Percentiles rank a stretch among this genome's conserved stretches.
Conservation (phyloP, 2,329 filamentous ascomycete species). For the Stachybotrys chartarum region DNA sequence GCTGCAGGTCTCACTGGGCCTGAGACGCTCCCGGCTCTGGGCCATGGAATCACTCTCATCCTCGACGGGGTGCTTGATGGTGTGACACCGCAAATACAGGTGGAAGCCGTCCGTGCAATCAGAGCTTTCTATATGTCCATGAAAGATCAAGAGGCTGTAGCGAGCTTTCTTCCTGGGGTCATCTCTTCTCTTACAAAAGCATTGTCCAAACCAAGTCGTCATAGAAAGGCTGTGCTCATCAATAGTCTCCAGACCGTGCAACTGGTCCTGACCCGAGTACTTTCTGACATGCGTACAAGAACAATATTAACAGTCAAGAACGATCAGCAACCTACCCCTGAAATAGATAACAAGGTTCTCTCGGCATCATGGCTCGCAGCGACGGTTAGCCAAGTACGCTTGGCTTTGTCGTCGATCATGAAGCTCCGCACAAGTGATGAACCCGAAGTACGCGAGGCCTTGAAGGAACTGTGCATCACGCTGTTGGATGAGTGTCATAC, state of each 20-base stretch:
- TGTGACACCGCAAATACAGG: constrained; percentile 59
- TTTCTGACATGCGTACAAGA: constrained; percentile 51
- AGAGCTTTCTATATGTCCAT: constrained; percentile 55
- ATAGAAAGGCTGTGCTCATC: constrained; percentile 53
- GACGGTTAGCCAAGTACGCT: constrained; percentile 72
- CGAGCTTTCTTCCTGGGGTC: constrained; percentile 81
- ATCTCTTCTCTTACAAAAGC: constrained; percentile 75
- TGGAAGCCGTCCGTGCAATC: constrained; percentile 61
- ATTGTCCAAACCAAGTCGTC: constrained; percentile 58
- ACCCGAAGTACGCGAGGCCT: constrained; percentile 57
- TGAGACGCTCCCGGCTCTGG: constrained; percentile 67
- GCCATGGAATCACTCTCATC: constrained; percentile 74
- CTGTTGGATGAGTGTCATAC: constrained; percentile 72
- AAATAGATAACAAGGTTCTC: constrained; percentile 27
- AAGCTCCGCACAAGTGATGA: constrained; percentile 67
- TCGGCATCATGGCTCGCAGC: constrained; percentile 66
- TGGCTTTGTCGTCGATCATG: constrained; percentile 71
- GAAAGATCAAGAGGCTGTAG: constrained; percentile 65
- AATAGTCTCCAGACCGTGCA: constrained; percentile 52
- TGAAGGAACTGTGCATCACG: constrained; percentile 65
- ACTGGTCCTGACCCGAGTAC: constrained; percentile 43
- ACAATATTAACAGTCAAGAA: constrained; percentile 30
- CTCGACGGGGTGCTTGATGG: constrained; percentile 66
- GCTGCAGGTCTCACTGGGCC: constrained; percentile 44
- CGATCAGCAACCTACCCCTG: constrained; percentile 8